Base-by-base conservation (phyloP, 2,329 filamentous ascomycete species). In the Aureobasidium mangrovei region DNA sequence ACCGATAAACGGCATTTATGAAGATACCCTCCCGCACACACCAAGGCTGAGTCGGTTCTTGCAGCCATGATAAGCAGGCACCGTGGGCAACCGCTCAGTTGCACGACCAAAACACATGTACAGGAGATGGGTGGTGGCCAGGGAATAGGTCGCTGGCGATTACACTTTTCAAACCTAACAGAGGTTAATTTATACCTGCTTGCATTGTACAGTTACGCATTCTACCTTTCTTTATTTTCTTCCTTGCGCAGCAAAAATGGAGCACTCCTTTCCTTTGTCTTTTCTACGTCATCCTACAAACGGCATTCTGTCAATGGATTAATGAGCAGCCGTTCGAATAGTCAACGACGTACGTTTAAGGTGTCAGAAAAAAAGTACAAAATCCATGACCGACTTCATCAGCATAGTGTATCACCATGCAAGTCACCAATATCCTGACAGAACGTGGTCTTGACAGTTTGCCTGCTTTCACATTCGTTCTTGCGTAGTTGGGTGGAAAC, bases 1-100 rank as follows among this genome's bases (percentile, higher is more conserved):
- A 56, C 54, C 46, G 54, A 33, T 56, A 56, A 56, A 49, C 33
- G 31, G 40, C 29, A 44, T n/a, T 53, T 31, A 53, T 9, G 49
- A 53, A 42, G 39, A 44, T 53, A 43, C 49, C 40, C 40, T 53
- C 32, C n/a, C 27, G 12, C 39, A 35, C 24, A 43, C 29, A 41
- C 18, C 38, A 29, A 49, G 18, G 28, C 38, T 42, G 26, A 27
- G 33, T 28, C 29, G 47, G 29, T 48, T 28, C 45, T 26, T 42
- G 47, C 47, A 35, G 47, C 47, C 47, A 51, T 42, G 38, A 41
- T 38, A 51, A 51, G 38, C 47, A 51, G 38, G 47, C 31, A 51
- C 38, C 33, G 38, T 9, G 24, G 10, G 36, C 36, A 18, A 49
- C 28, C 36, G n/a, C 46, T 32, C 36, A 47, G 46, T 36, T 12